Percentiles rank a stretch among this genome's conserved stretches.
Conservation (phyloP, 192 early-diverging fungal species). For the Physocladia obscura region DNA sequence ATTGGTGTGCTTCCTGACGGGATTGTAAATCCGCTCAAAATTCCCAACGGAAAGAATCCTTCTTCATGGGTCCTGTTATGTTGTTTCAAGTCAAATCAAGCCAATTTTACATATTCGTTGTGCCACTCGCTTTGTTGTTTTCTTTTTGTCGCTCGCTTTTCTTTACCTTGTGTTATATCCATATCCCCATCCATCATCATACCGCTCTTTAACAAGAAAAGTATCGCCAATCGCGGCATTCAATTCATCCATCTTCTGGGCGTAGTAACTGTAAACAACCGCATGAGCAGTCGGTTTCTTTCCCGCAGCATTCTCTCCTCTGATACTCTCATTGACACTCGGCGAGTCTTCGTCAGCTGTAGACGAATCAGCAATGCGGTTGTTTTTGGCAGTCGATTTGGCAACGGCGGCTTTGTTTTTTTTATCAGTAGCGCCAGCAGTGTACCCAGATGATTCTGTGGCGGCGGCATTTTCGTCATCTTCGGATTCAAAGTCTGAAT, state of each 20-base stretch:
- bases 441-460: constrained; percentile 46
- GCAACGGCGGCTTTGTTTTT: background rate
- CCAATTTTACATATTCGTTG: background rate
- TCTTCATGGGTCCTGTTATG: background rate
- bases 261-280: background rate
- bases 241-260: background rate
- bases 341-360: background rate
- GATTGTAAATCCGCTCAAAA: background rate
- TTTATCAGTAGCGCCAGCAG: background rate
- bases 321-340: background rate
- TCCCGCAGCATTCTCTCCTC: background rate
- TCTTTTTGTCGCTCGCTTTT: too few species aligned
- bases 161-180: background rate
- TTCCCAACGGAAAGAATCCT: constrained; percentile 16
- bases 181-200: constrained; percentile 16
- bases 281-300: background rate
- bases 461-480: constrained; percentile 43
- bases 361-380: background rate
- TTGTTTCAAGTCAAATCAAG: background rate
- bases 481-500: too few species aligned
- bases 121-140: too few species aligned
- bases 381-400: background rate
- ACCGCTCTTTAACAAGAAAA: background rate
- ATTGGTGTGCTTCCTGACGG: background rate
- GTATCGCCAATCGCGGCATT: background rate